Base-by-base conservation (phyloP, 2,329 filamentous ascomycete species). In the Hypomyces rosellus region DNA sequence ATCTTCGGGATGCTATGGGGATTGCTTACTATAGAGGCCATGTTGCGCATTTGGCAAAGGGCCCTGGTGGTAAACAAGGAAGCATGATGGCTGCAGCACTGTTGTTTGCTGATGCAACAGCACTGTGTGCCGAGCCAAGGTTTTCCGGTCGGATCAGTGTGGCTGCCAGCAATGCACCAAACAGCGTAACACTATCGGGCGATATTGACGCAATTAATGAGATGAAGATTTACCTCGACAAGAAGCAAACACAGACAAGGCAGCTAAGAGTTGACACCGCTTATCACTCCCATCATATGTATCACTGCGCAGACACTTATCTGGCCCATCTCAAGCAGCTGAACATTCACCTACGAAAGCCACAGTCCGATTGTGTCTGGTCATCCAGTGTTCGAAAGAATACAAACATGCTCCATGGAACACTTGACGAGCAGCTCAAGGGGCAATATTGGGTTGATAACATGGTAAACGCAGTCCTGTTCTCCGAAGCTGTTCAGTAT, bases 201-300 rank as follows among this genome's bases (percentile, higher is more conserved):
- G 62, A 65, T 36, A 53, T 52, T 22, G 57, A 58, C 18, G 59
- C 57, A 37, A 55, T 63, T 50, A 30, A 53, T 20, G 51, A 64
- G 47, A 49, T 63, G 16, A 56, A 60, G 45, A 51, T 50, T 7
- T 43, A 48, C 14, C 46, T 64, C 5, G 46, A 48, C 0, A 55
- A 59, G 40, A 53, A 49, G 16, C 57, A 59, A 41, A 52, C 56
- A 14, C 63, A 64, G 49, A 53, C 50, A 15, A 53, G 62, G 16
- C 51, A 58, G 45, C 57, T 65, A n/a, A 53, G 52, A 8, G 61
- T 64, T 30, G 52, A 59, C 40, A 54, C 56, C 37, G 63, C 62
- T 2, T 65, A 58, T 49, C 63, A 65, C 52, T 64, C 61, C 3
- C 61, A 62, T 47, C 62, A 65, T 44, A 65, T 65, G 63, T n/a